Percentiles rank a stretch among this genome's conserved stretches.
Conservation (phyloP, 78 protist genomes). For the Dictyostelium intermedium region DNA sequence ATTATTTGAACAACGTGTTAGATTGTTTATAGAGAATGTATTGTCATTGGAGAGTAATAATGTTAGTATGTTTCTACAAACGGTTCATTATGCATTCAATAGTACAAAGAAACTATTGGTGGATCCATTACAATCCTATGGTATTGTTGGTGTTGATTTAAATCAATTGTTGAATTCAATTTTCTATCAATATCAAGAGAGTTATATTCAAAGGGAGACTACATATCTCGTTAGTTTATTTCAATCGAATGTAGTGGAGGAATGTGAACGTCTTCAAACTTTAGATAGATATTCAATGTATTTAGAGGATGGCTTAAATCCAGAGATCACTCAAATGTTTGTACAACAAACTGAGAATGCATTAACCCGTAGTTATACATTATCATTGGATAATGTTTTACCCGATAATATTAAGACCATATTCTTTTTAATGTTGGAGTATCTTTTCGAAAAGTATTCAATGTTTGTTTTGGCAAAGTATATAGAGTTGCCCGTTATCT, state of each 20-base stretch:
- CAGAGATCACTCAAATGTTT: slow-evolving; percentile 55
- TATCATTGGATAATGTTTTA: neutral
- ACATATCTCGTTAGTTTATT: neutral
- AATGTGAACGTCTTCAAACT: neutral
- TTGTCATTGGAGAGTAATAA: slow-evolving; percentile 24
- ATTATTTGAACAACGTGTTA: slow-evolving; percentile 73
- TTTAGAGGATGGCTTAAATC: slow-evolving; percentile 61
- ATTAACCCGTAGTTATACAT: slow-evolving; percentile 7
- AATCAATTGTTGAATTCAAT: slow-evolving; percentile 22
- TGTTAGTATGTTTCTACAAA: slow-evolving; percentile 13
- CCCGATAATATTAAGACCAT: slow-evolving; percentile 54
- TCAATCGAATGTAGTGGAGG: neutral
- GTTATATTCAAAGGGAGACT: slow-evolving; percentile 33
- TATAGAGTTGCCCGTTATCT: neutral
- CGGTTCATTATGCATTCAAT: slow-evolving; percentile 11
- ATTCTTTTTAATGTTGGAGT: slow-evolving; percentile 23
- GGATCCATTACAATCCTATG: slow-evolving; percentile 49
- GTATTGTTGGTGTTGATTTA: slow-evolving; percentile 56
- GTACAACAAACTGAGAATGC: slow-evolving; percentile 65
- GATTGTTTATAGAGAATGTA: slow-evolving; percentile 43
- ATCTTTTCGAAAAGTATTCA: slow-evolving; percentile 26
- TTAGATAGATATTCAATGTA: neutral
- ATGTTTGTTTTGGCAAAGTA: neutral
- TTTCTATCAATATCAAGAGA: slow-evolving; percentile 47
- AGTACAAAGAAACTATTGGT: slow-evolving; percentile 53